Base-by-base conservation (phyloP, 495 filamentous ascomycete genomes). In the Physcia stellaris region DNA sequence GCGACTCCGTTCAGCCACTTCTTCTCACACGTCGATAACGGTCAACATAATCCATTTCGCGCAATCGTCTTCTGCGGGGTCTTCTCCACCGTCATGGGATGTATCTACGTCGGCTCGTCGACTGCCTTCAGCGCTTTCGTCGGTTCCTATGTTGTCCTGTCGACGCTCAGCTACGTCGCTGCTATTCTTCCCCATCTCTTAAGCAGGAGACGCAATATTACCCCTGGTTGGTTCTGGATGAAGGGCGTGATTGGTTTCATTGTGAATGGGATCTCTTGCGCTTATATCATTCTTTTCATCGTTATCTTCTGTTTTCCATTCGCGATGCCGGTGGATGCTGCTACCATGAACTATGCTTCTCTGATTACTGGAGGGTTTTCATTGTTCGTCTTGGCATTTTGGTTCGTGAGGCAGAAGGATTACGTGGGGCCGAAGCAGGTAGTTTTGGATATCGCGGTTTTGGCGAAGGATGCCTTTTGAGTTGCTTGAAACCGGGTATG, bases 261-360 rank as follows among this genome's bases (percentile, higher is more conserved):
- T 0, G 60, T 83, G 20, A 79, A 80, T 38, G 48, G 64, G 6
- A 37, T 69, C 4, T 60, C 75, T 2, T 59, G 77, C 22, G 40
- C 71, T 19, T 73, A 78, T 41, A 88, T 86, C 37, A 48, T 63
- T 1, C 54, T 77, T 2, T 85, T 81, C 47, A 64, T 78, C 37
- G 63, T 81, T 6, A 73, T 86, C 36, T 87, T 79, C 56, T 84
- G 79, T 41, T 86, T 86, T 52, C 81, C 80, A 1, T 82, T 70
- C 47, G 52, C 52, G 0, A 41, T 77, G 41, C 78, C 80, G 0
- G 68, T 68, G 0, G 57, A 61, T 3, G 69, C 64, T 1, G 52
- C 23, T 5, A 69, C 67, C n/a, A 82, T 84, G 79, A 83, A 83
- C 38, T 83, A 80, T 47, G 78, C 76, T 1, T 71, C 65, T 34